phyloP scores from a whole-genome alignment of 1,284 basidiomycete species.

The Fomitopsis betulina region DNA sequence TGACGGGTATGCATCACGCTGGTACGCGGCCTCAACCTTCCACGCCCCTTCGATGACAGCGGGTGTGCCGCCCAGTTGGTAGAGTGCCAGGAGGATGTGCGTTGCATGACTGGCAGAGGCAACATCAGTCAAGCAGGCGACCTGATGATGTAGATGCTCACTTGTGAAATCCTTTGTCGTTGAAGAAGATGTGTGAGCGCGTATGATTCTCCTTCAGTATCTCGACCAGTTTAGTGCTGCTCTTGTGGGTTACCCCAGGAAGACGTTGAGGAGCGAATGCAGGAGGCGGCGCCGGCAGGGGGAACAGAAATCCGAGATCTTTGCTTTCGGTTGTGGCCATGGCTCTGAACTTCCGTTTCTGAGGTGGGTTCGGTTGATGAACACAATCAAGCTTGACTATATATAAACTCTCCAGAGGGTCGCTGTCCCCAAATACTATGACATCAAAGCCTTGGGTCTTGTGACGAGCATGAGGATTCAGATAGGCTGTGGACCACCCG shows the following conservation, averaged over 20 bases:
- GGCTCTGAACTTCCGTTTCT: too few species aligned
- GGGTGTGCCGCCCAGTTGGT: slow-evolving; percentile 41
- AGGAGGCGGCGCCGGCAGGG: slow-evolving; percentile 3
- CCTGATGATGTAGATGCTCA: neutral
- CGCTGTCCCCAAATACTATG: too few species aligned
- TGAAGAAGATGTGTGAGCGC: slow-evolving; percentile 1
- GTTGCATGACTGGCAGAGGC: slow-evolving; percentile 41
- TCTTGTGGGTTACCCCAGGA: slow-evolving; percentile 3
- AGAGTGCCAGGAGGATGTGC: slow-evolving; percentile 47
- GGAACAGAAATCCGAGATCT: too few species aligned
- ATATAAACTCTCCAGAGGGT: too few species aligned
- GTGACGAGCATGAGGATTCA: too few species aligned
- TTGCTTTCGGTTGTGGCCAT: too few species aligned
- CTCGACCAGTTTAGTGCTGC: neutral
- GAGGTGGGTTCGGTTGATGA: too few species aligned
- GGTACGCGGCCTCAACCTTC: too few species aligned
- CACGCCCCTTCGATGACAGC: slow-evolving; percentile 39
- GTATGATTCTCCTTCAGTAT: slow-evolving; percentile 4
- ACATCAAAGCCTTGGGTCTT: too few species aligned
- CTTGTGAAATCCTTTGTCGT: slow-evolving; percentile 10
- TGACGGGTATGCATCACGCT: slow-evolving; percentile 36
- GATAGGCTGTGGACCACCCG: too few species aligned
- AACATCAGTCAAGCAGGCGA: neutral
- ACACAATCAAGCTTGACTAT: too few species aligned
- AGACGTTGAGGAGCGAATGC: neutral